Percentiles rank a stretch among this genome's conserved stretches.
phyloP scores from a whole-genome alignment of 148 eudicot species.

The Dianthus caryophyllus region DNA sequence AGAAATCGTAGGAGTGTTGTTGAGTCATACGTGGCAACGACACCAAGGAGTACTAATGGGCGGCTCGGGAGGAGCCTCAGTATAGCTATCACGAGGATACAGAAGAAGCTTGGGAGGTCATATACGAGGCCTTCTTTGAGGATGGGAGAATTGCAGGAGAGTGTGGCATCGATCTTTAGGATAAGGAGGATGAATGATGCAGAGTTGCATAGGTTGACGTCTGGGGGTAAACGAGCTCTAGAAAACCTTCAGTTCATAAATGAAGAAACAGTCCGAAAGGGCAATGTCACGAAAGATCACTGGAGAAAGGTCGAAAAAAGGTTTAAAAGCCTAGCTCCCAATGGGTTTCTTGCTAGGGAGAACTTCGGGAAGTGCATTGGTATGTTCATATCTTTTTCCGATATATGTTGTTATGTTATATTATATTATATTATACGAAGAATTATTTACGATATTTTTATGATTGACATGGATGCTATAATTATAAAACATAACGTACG shows the following conservation, averaged over 20 bases:
- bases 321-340: constrained; percentile 41
- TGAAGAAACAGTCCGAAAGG: constrained; percentile 28
- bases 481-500: too few relatives aligned
- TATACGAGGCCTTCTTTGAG: constrained; percentile 36
- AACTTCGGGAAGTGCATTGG: constrained; percentile 95
- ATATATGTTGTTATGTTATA: too few relatives aligned
- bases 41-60: too few relatives aligned
- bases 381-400: background rate
- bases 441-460: too few relatives aligned
- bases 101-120: constrained; percentile 41
- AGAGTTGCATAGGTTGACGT: constrained; percentile 47
- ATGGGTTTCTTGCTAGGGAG: constrained; percentile 58
- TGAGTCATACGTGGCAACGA: too few relatives aligned
- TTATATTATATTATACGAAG: background rate
- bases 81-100: constrained; percentile 40
- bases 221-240: constrained; percentile 70
- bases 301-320: constrained; percentile 67
- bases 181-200: constrained; percentile 35
- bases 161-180: too few relatives aligned
- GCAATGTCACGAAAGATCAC: constrained; percentile 25
- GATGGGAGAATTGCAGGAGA: too few relatives aligned
- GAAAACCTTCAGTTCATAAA: constrained; percentile 74
- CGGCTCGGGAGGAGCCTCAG: too few relatives aligned
- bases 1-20: too few relatives aligned
- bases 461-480: too few relatives aligned